These are phyloP conservation scores for Zymoseptoria passerinii DNA, from an alignment of 2,329 filamentous ascomycete species.

Conservation along the genomic window DNA sequence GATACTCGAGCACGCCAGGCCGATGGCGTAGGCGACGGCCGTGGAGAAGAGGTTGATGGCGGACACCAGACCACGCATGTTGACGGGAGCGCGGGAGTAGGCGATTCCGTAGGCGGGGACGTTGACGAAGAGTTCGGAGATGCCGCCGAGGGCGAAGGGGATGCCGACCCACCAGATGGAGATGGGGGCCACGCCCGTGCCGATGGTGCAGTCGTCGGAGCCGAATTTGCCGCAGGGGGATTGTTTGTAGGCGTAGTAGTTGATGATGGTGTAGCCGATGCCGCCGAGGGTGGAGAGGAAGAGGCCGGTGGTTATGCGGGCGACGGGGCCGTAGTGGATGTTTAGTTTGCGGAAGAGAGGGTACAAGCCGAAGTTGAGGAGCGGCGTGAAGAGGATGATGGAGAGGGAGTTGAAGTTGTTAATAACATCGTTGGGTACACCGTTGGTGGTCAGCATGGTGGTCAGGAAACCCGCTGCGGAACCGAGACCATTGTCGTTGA, in stretches of 20 bases:
- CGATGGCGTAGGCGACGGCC: constrained; percentile 33
- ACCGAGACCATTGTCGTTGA: constrained; percentile 29
- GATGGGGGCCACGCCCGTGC: constrained; percentile 31
- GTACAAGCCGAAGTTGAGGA: constrained; percentile 38
- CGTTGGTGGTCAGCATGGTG: constrained; percentile 25
- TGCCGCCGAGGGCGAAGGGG: constrained; percentile 30
- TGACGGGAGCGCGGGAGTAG: constrained; percentile 35
- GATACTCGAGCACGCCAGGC: constrained; percentile 30
- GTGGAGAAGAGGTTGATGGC: constrained; percentile 38
- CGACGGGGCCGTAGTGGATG: constrained; percentile 41
- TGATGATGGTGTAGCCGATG: constrained; percentile 32
- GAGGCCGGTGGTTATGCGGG: constrained; percentile 42
- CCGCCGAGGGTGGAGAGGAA: constrained; percentile 42
- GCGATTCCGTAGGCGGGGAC: constrained; percentile 40
- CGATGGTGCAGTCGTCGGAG: constrained; percentile 29
- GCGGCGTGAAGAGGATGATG: constrained; percentile 37
- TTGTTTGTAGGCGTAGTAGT: constrained; percentile 40
- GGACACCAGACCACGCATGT: constrained; percentile 37
- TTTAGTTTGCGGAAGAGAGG: constrained; percentile 35
- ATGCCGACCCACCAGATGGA: constrained; percentile 38
- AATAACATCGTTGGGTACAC: constrained; percentile 41
- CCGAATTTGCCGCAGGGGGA: constrained; percentile 38
- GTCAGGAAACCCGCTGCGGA: constrained; percentile 18
- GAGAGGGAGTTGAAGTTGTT: constrained; percentile 40
- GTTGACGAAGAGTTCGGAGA: constrained; percentile 37